A percentile compares a stretch with the other conserved stretches of the same genome.
Conservation (phyloP, 768 basidiomycete genomes). For the Suillus sp. region DNA sequence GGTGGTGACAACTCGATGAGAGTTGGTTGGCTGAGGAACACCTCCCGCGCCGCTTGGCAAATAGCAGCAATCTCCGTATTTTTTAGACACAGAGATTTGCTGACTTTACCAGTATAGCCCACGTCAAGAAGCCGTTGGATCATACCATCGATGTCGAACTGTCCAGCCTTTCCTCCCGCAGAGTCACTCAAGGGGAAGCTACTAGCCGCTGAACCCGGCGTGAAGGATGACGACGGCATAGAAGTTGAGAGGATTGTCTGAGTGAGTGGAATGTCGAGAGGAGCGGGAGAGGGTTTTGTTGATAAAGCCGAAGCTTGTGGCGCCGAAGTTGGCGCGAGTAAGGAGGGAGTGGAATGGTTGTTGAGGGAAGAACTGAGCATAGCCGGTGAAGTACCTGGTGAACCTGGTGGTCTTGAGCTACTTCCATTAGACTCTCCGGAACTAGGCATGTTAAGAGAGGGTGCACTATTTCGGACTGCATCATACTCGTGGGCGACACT, state of each 20-base stretch:
- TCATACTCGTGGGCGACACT: slow-evolving; percentile 40
- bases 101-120: slow-evolving; percentile 97
- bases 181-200: slow-evolving; percentile 42
- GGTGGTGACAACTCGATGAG: slow-evolving; percentile 96
- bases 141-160: slow-evolving; percentile 96
- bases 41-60: slow-evolving; percentile 93
- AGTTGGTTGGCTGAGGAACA: slow-evolving; percentile 95
- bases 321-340: slow-evolving; percentile 29
- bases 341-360: slow-evolving; percentile 42
- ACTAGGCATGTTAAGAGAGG: slow-evolving; percentile 36
- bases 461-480: slow-evolving; percentile 34
- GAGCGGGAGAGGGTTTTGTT: slow-evolving; percentile 48
- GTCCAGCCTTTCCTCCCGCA: slow-evolving; percentile 52
- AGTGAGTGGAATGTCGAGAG: slow-evolving; percentile 78
- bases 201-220: slow-evolving; percentile 51
- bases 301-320: slow-evolving; percentile 18
- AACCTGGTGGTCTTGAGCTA: slow-evolving; percentile 36
- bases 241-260: slow-evolving; percentile 85
- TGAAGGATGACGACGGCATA: slow-evolving; percentile 46
- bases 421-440: slow-evolving; percentile 44
- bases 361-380: slow-evolving; percentile 42
- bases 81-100: slow-evolving; percentile 93
- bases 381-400: slow-evolving; percentile 34
- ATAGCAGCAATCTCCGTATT: slow-evolving; percentile 94
- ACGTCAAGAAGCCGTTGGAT: slow-evolving; percentile 94